phyloP scores from a whole-genome alignment of 2,329 filamentous ascomycete genomes.

The Lecanoromycetidae sp. region DNA sequence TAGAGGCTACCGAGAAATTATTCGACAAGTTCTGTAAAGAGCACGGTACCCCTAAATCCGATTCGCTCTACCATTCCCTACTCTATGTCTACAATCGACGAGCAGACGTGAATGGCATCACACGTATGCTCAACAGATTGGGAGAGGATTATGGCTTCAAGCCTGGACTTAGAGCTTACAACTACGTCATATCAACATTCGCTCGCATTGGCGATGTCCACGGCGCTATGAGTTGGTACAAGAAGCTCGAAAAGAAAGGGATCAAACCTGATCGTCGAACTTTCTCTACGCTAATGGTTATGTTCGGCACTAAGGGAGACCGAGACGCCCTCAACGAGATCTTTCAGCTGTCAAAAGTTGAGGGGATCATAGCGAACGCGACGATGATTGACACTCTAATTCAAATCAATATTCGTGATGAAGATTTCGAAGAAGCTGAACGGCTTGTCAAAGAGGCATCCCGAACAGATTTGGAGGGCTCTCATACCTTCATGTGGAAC shows the following conservation, averaged over 20 bases:
- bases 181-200: constrained; percentile 63
- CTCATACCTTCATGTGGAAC: constrained; percentile 63
- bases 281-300: constrained; percentile 61
- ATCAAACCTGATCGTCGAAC: constrained; percentile 49
- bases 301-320: constrained; percentile 61
- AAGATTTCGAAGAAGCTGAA: constrained; percentile 44
- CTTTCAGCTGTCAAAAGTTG: constrained; percentile 49
- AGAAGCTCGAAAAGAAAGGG: constrained; percentile 40
- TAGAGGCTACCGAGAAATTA: constrained; percentile 31
- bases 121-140: constrained; percentile 52
- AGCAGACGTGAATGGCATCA: constrained; percentile 50
- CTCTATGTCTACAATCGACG: constrained; percentile 60
- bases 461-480: constrained; percentile 37
- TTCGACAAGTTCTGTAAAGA: constrained; percentile 25
- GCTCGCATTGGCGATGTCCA: constrained; percentile 53
- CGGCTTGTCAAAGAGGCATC: constrained; percentile 47
- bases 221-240: constrained; percentile 53
- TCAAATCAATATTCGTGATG: constrained; percentile 52
- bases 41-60: constrained; percentile 26
- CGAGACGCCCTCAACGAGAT: constrained; percentile 55
- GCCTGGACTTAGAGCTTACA: constrained; percentile 56
- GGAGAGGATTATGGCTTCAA: constrained; percentile 40
- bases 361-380: constrained; percentile 39
- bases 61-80: constrained; percentile 39
- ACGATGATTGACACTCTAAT: constrained; percentile 55